These are phyloP conservation scores for Ogataea glucozyma DNA, from an alignment of 805 yeast species.

Conservation along the genomic window DNA sequence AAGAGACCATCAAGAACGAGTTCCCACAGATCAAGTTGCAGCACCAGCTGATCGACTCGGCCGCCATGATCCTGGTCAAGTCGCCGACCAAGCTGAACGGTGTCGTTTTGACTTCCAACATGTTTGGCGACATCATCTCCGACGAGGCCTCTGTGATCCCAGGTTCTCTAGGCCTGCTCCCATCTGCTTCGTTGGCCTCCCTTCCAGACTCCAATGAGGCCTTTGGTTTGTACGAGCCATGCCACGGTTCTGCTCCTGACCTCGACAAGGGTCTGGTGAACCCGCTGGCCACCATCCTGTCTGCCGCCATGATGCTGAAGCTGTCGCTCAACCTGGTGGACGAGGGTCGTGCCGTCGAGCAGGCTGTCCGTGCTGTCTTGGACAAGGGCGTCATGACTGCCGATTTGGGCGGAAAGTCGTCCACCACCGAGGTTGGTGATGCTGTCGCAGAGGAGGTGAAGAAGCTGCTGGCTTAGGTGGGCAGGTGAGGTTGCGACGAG, in stretches of 20 bases:
- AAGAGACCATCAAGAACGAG: conserved; percentile 78
- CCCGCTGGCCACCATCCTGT: conserved; percentile 92
- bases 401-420: conserved; percentile 81
- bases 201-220: conserved; percentile 93
- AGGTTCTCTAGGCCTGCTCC: conserved; percentile 93
- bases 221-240: conserved; percentile 96
- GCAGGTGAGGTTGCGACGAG: background rate
- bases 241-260: conserved; percentile 99
- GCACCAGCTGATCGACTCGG: conserved; percentile 97
- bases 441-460: conserved; percentile 79
- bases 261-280: conserved; percentile 84
- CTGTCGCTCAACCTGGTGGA: conserved; percentile 78
- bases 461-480: conserved; percentile 22
- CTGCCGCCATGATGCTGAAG: conserved; percentile 97
- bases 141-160: conserved; percentile 99
- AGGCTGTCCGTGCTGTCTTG: conserved; percentile 80
- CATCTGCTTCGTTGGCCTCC: conserved; percentile 96
- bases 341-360: conserved; percentile 87
- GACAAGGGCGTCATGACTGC: conserved; percentile 88
- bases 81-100: conserved; percentile 91
- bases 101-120: conserved; percentile 86
- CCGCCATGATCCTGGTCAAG: conserved; percentile 96
- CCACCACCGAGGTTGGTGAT: conserved; percentile 91
- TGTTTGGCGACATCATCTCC: conserved; percentile 98
- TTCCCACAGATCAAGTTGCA: conserved; percentile 86